Base-by-base conservation (phyloP, 2,329 filamentous ascomycete species). In the Neofusicoccum kwambonambiense region DNA sequence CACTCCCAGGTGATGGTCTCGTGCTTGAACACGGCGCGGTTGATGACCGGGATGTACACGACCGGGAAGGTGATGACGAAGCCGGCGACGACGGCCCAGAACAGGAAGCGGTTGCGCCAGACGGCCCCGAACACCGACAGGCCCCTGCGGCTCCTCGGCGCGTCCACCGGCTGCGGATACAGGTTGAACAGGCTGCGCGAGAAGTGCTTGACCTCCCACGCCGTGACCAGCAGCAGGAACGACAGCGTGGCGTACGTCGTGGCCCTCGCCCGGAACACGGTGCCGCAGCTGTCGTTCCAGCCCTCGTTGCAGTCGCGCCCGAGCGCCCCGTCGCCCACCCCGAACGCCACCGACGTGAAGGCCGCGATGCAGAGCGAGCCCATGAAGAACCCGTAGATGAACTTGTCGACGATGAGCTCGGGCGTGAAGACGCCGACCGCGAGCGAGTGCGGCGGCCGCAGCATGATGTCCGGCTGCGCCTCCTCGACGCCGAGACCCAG, bases 331-430 rank as follows among this genome's bases (percentile, higher is more conserved):
- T 77, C 72, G 6, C 78, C 78, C 37, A 75, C 75, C 6, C 79
- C 79, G 65, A 79, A 81, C 1, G 78, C 77, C 44, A 82, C 80
- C 45, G 80, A 75, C 51, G 77, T 74, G 69, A 80, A 81, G n/a
- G 76, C 76, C 57, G 74, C 75, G 9, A 82, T 76, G 67, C 80
- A 81, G 0, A 82, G 74, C 0, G 72, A 69, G 50, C 79, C 79
- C 77, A 82, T 80, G 71, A 77, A 80, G 62, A 76, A 76, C 37
- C 80, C 80, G 68, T 82, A 82, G 71, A 82, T 78, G 71, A 81
- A 79, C 65, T 80, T 82, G 70, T 82, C 80, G 37, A 75, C 74
- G 67, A 82, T 81, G 65, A 82, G 75, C 63, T 82, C 79, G 35
- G 71, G 71, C 39, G 78, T 79, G 72, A 82, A 82, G 63, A 82